Evolutionary conservation across 345 rosid species (phyloP).

Genomic region (Linum trigynum): DNA sequence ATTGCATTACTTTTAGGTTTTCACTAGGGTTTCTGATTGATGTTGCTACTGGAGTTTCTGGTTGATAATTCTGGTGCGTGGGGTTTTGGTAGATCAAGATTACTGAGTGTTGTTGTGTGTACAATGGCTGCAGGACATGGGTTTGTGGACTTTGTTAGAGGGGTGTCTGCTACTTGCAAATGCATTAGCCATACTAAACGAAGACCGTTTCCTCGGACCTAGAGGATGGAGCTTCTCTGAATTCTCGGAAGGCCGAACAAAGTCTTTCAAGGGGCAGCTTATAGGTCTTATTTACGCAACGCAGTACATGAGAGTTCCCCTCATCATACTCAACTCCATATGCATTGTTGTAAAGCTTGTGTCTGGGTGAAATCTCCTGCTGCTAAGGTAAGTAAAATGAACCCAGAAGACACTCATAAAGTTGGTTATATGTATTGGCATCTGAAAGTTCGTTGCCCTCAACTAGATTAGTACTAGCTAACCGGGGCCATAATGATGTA

Average conservation of each 20-base stretch:
- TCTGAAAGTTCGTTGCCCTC: too few relatives aligned
- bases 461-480: too few relatives aligned
- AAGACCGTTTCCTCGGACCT: constrained; percentile 84
- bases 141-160: constrained; percentile 76
- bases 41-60: neutral
- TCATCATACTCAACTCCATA: constrained; percentile 46
- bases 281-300: constrained; percentile 66
- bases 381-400: constrained; percentile 8
- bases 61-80: neutral
- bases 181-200: constrained; percentile 84
- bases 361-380: constrained; percentile 30
- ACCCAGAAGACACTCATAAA: neutral
- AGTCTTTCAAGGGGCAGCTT: constrained; percentile 66
- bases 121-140: constrained; percentile 40
- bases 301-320: constrained; percentile 72
- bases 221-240: constrained; percentile 85
- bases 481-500: too few relatives aligned
- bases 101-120: neutral
- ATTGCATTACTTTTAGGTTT: too few relatives aligned
- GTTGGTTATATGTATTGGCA: too few relatives aligned
- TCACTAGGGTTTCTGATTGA: neutral
- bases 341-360: constrained; percentile 61
- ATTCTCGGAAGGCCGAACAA: constrained; percentile 45
- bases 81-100: neutral
- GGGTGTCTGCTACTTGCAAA: constrained; percentile 83